A percentile compares a stretch with the other conserved stretches of the same genome.
Evolutionary conservation across 1,284 basidiomycete genomes (phyloP).

Genomic region (Golubevia sp.): DNA sequence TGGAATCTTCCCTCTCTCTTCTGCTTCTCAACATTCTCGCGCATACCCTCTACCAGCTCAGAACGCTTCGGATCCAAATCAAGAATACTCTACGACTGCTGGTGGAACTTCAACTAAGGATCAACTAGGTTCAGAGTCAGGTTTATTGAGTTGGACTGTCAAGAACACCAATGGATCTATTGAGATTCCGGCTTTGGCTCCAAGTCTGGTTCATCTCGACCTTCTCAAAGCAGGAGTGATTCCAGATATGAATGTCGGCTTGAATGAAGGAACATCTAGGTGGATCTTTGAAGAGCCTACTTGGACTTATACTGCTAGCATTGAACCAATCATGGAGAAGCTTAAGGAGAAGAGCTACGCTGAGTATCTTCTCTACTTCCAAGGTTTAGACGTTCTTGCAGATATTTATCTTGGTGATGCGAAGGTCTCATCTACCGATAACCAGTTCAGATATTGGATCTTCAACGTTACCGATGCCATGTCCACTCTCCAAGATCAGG

Average conservation of each 20-base stretch:
- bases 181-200: slow-evolving; percentile 66
- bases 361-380: slow-evolving; percentile 67
- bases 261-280: slow-evolving; percentile 69
- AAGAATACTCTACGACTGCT: not conserved
- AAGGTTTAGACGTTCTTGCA: slow-evolving; percentile 69
- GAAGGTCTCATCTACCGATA: slow-evolving; percentile 68
- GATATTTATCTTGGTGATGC: slow-evolving; percentile 68
- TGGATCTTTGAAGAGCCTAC: slow-evolving; percentile 68
- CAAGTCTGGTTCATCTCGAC: slow-evolving; percentile 69
- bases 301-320: slow-evolving; percentile 70
- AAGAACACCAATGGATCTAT: slow-evolving; percentile 68
- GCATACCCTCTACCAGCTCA: not conserved
- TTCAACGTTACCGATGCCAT: slow-evolving; percentile 62
- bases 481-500: not conserved
- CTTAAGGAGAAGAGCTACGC: slow-evolving; percentile 26
- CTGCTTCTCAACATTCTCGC: not conserved
- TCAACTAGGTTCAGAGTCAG: not conserved
- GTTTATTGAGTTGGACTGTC: slow-evolving; percentile 67
- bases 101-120: not conserved
- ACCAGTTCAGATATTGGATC: slow-evolving; percentile 69
- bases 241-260: slow-evolving; percentile 67
- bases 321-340: slow-evolving; percentile 63
- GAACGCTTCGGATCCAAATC: not conserved
- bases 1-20: not conserved
- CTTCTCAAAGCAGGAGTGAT: slow-evolving; percentile 67